Conservation (phyloP, 129 eudicot genomes). For the Escallonia herrerae region DNA sequence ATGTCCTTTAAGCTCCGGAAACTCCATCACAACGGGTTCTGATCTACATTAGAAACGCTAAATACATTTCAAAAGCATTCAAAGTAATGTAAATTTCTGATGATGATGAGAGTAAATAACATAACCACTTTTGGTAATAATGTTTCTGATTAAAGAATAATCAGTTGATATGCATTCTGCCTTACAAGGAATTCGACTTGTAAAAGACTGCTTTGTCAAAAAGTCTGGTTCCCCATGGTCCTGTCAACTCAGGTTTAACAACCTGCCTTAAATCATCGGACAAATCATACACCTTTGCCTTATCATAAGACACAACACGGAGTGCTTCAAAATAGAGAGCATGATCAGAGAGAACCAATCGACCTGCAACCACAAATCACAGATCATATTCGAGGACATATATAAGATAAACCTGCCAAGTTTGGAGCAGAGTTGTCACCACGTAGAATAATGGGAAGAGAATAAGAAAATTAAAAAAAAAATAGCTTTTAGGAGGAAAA, state of each 20-base stretch:
- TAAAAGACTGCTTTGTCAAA: slow-evolving; percentile 83
- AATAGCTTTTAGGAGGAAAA: background rate
- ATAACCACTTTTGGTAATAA: background rate
- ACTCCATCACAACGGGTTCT: slow-evolving; percentile 84
- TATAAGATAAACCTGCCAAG: too few relatives aligned
- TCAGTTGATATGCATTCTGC: slow-evolving; percentile 6
- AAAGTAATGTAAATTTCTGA: background rate
- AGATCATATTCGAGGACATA: too few relatives aligned
- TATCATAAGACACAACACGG: slow-evolving; percentile 85
- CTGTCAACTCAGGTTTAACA: slow-evolving; percentile 90
- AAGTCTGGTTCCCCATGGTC: slow-evolving; percentile 96
- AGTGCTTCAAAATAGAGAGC: slow-evolving; percentile 92
- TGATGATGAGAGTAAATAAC: background rate
- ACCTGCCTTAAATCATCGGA: slow-evolving; percentile 81
- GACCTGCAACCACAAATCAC: slow-evolving; percentile 58
- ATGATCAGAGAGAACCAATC: slow-evolving; percentile 79
- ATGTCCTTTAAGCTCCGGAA: slow-evolving; percentile 96
- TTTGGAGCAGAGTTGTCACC: too few relatives aligned
- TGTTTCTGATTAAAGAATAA: too few relatives aligned
- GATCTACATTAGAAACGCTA: slow-evolving; percentile 49
- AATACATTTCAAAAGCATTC: slow-evolving; percentile 15
- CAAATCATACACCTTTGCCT: slow-evolving; percentile 63
- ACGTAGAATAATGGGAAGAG: background rate
- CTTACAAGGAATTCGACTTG: slow-evolving; percentile 74
- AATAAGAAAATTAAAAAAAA: background rate